These are phyloP conservation scores for Solanum gandarillasii DNA, from an alignment of 257 asterid genomes.

Conservation along the genomic window DNA sequence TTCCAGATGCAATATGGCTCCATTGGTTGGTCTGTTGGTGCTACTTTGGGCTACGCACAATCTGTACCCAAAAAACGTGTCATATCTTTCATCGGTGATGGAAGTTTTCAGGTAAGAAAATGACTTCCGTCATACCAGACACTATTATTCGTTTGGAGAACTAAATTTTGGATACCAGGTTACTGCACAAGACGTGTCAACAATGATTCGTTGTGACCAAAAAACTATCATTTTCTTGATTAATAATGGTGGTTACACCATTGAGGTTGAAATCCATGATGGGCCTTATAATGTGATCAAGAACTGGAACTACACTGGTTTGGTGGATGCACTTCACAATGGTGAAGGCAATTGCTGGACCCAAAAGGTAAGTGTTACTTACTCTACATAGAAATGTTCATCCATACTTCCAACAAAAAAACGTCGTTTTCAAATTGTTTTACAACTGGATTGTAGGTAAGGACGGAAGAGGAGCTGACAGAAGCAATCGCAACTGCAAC, in stretches of 20 bases:
- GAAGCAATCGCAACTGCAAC: constrained; percentile 42
- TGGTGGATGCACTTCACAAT: constrained; percentile 56
- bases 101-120: constrained; percentile 52
- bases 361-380: constrained; percentile 23
- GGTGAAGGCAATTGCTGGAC: constrained; percentile 72
- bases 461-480: constrained; percentile 42
- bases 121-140: neutral
- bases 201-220: constrained; percentile 52
- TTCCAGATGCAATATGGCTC: constrained; percentile 67
- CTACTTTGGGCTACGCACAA: constrained; percentile 64
- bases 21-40: constrained; percentile 50
- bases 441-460: constrained; percentile 16
- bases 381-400: neutral
- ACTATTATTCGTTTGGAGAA: neutral
- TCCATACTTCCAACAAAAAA: too few species aligned
- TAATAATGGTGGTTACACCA: constrained; percentile 68
- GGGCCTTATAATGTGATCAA: constrained; percentile 72
- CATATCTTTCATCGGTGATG: constrained; percentile 60
- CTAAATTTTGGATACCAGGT: constrained; percentile 20
- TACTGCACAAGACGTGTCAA: constrained; percentile 59
- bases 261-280: constrained; percentile 68
- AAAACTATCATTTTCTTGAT: constrained; percentile 55
- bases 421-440: neutral
- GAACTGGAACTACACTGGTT: constrained; percentile 59
- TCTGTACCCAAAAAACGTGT: constrained; percentile 46